Percentiles rank a stretch among this genome's conserved stretches.
These are phyloP conservation scores for Akanthomyces lecanii DNA, from an alignment of 2,329 filamentous ascomycete species.

Conservation along the genomic window DNA sequence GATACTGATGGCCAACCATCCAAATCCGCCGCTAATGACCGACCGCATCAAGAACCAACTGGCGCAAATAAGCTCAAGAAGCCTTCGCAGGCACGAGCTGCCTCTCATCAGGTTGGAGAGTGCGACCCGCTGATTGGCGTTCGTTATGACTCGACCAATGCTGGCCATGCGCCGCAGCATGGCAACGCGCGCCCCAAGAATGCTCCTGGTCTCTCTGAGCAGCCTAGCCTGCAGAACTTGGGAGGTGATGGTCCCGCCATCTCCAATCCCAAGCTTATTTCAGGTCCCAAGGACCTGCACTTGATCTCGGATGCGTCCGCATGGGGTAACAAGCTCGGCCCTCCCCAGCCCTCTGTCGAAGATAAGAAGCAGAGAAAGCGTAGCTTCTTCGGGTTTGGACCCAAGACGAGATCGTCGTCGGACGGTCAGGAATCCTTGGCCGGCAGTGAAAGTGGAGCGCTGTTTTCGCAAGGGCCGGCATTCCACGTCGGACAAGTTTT, in stretches of 20 bases:
- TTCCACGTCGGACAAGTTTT: slow-evolving; percentile 68
- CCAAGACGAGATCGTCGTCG: slow-evolving; percentile 54
- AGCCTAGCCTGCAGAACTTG: slow-evolving; percentile 31
- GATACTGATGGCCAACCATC: slow-evolving; percentile 36
- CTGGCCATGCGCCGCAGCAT: slow-evolving; percentile 47
- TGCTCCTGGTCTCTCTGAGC: slow-evolving; percentile 31
- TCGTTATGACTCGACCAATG: slow-evolving; percentile 53
- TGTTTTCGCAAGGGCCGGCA: slow-evolving; percentile 37
- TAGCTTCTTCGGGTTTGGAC: slow-evolving; percentile 67
- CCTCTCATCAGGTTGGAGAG: slow-evolving; percentile 33
- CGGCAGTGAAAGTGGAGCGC: slow-evolving; percentile 41
- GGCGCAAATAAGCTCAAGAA: slow-evolving; percentile 29
- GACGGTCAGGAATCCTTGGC: slow-evolving; percentile 56
- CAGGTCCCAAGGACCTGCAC: slow-evolving; percentile 76
- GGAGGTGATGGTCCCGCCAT: slow-evolving; percentile 31
- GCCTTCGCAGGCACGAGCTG: slow-evolving; percentile 28
- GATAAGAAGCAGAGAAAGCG: slow-evolving; percentile 81
- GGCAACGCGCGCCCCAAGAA: slow-evolving; percentile 38
- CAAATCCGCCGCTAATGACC: slow-evolving; percentile 33
- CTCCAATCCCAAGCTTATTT: slow-evolving; percentile 57
- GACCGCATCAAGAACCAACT: slow-evolving; percentile 30
- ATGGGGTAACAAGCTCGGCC: slow-evolving; percentile 75
- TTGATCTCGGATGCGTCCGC: slow-evolving; percentile 77
- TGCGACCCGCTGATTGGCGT: slow-evolving; percentile 52
- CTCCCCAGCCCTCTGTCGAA: slow-evolving; percentile 49